Evolutionary conservation across 345 rosid genomes (phyloP).

Genomic region (Populus tremula): DNA sequence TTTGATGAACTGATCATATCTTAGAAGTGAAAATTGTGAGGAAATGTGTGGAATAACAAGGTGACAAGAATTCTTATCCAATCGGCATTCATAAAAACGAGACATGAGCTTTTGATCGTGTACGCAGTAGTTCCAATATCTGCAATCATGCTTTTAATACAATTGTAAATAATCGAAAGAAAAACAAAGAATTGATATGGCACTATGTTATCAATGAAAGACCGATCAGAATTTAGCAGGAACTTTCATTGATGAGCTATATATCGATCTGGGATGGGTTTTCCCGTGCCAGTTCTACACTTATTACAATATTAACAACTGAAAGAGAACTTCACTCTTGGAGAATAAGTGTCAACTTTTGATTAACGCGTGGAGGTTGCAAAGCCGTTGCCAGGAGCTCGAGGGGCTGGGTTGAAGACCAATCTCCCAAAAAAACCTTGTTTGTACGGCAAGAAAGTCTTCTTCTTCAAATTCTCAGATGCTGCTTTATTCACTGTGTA

Average conservation of each 20-base stretch:
- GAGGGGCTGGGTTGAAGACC: conserved; percentile 51
- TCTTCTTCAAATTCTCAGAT: conserved; percentile 70
- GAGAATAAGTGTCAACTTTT: not conserved
- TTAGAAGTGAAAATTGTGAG: not conserved
- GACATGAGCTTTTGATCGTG: not conserved
- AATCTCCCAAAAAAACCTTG: conserved; percentile 71
- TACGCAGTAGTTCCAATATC: not conserved
- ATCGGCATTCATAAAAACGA: not conserved
- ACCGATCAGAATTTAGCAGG: not conserved
- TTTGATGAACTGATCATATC: too few species aligned
- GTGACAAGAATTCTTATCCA: not conserved
- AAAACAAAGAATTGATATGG: not conserved
- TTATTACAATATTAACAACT: not conserved
- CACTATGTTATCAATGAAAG: not conserved
- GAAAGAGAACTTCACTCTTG: not conserved
- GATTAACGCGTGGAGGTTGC: not conserved
- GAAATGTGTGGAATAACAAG: not conserved
- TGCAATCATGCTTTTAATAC: not conserved
- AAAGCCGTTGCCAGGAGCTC: conserved; percentile 14
- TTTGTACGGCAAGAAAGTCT: conserved; percentile 84
- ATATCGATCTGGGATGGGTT: too few species aligned
- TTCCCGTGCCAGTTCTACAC: not conserved
- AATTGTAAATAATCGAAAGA: not conserved
- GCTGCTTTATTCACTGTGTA: conserved; percentile 78
- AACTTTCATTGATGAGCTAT: not conserved